A percentile compares a stretch with the other conserved stretches of the same genome.
Conservation (phyloP, 768 basidiomycete genomes). For the Lentinula sp. region DNA sequence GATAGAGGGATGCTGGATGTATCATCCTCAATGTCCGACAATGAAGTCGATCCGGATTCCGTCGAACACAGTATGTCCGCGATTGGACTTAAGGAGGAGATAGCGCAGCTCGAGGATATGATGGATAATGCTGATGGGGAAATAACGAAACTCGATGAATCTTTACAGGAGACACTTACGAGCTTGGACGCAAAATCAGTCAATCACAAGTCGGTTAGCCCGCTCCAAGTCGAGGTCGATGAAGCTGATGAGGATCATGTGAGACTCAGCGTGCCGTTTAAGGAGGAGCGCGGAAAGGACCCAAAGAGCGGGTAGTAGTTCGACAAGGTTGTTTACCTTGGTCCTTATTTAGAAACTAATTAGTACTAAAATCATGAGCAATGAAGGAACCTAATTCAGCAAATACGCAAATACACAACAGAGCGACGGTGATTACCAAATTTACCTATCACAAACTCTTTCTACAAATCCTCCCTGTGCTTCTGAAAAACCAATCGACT, state of each 20-base stretch:
- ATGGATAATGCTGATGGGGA: not conserved
- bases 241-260: slow-evolving; percentile 1
- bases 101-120: not conserved
- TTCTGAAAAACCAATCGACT: too few relatives aligned
- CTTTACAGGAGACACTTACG: not conserved
- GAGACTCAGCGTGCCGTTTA: not conserved
- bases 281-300: not conserved
- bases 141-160: not conserved
- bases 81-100: not conserved
- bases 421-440: too few relatives aligned
- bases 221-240: not conserved
- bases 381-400: too few relatives aligned
- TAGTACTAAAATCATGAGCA: too few relatives aligned
- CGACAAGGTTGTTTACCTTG: too few relatives aligned
- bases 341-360: too few relatives aligned
- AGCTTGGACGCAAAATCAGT: not conserved
- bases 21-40: not conserved
- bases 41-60: not conserved
- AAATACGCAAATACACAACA: too few relatives aligned
- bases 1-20: not conserved
- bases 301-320: not conserved
- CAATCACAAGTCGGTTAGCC: not conserved
- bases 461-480: too few relatives aligned
- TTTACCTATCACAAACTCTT: too few relatives aligned
- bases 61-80: not conserved